These are phyloP conservation scores for Trichoderma simmonsii DNA, from an alignment of 2,329 filamentous ascomycete species.

Conservation along the genomic window DNA sequence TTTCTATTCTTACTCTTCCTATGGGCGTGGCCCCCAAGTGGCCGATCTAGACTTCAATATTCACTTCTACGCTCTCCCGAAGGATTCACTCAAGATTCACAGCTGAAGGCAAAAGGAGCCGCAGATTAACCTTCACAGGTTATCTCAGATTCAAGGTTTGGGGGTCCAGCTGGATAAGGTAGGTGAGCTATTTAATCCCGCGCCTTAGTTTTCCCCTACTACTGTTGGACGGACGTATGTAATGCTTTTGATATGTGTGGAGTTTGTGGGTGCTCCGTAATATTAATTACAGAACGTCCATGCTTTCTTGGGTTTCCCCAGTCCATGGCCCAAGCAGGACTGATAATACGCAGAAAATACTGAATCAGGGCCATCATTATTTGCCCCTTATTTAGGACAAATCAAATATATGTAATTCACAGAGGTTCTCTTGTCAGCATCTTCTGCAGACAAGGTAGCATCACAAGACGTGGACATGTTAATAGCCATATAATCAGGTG, in stretches of 20 bases:
- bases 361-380: not conserved
- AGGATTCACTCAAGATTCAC: not conserved
- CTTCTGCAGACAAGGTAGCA: not conserved
- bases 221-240: not conserved
- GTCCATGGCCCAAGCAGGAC: too few species aligned
- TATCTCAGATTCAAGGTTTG: not conserved
- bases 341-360: not conserved
- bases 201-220: not conserved
- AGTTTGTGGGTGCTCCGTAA: not conserved
- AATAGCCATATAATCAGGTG: not conserved
- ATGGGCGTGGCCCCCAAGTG: not conserved
- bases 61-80: not conserved
- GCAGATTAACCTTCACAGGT: not conserved
- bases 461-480: not conserved
- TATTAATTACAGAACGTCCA: not conserved
- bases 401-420: not conserved
- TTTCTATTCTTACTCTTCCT: too few species aligned
- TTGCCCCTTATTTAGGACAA: not conserved
- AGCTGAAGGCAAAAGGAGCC: not conserved
- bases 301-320: not conserved
- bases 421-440: not conserved
- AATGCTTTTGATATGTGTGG: not conserved
- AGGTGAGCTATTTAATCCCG: conserved; percentile 14
- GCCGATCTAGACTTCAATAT: not conserved
- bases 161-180: not conserved